Conservation (phyloP, 2,329 filamentous ascomycete species). For the Talaromyces sp. region DNA sequence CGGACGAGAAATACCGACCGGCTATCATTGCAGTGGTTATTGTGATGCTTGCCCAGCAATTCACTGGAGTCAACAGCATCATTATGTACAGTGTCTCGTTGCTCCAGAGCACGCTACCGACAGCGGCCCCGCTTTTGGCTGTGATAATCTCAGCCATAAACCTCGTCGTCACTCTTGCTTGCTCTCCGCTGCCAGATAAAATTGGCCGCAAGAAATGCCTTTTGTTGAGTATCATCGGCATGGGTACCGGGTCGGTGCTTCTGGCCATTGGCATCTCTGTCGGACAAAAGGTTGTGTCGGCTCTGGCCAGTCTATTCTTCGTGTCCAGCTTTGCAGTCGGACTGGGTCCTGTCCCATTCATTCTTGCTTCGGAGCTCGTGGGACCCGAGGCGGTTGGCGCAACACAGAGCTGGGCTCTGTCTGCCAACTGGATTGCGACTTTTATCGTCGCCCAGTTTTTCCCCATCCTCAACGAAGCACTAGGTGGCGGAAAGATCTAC, state of each 20-base stretch:
- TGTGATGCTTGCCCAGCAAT: slow-evolving; percentile 88
- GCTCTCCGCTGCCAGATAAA: slow-evolving; percentile 78
- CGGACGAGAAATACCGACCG: slow-evolving; percentile 62
- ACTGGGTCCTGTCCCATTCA: slow-evolving; percentile 89
- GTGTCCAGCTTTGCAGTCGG: slow-evolving; percentile 87
- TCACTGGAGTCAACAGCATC: slow-evolving; percentile 92
- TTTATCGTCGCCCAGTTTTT: slow-evolving; percentile 95
- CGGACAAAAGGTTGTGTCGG: slow-evolving; percentile 68
- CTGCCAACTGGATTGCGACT: slow-evolving; percentile 82
- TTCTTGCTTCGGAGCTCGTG: slow-evolving; percentile 86
- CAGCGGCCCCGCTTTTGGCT: slow-evolving; percentile 76
- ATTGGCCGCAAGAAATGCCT: slow-evolving; percentile 84
- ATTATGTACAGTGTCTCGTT: slow-evolving; percentile 98
- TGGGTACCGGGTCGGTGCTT: slow-evolving; percentile 70
- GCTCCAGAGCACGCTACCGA: slow-evolving; percentile 71
- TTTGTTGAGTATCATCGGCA: slow-evolving; percentile 74
- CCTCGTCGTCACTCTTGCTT: slow-evolving; percentile 72
- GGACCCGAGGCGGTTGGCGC: slow-evolving; percentile 85
- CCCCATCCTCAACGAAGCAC: slow-evolving; percentile 70
- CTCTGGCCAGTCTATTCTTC: slow-evolving; percentile 74
- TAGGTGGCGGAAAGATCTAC: slow-evolving; percentile 82
- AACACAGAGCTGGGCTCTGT: slow-evolving; percentile 81
- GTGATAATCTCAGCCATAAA: slow-evolving; percentile 85
- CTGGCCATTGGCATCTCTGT: slow-evolving; percentile 76
- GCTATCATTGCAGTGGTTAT: slow-evolving; percentile 79